Evolutionary conservation across 2,329 filamentous ascomycete species (phyloP).

Genomic region (Neoscytalidium dimidiatum): DNA sequence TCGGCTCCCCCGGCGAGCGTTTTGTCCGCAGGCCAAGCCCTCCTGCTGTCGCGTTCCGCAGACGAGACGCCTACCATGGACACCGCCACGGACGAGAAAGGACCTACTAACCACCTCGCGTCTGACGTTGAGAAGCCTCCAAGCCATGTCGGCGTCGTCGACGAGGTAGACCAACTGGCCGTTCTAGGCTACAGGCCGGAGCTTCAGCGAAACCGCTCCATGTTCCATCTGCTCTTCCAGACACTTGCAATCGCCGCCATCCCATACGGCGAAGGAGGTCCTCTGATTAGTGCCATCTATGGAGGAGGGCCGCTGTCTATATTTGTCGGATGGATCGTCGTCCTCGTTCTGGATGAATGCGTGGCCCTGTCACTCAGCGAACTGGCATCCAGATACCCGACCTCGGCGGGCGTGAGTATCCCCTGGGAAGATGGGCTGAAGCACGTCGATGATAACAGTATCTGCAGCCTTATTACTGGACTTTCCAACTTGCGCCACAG

Average conservation of each 20-base stretch:
- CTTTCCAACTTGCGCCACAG: conserved; percentile 43
- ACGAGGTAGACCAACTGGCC: conserved; percentile 37
- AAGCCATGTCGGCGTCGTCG: not conserved
- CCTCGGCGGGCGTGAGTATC: conserved; percentile 33
- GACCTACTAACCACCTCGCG: not conserved
- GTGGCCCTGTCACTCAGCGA: conserved; percentile 32
- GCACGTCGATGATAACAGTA: not conserved
- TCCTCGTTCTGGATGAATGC: conserved; percentile 21
- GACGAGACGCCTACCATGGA: not conserved
- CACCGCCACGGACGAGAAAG: not conserved
- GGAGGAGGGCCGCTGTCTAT: conserved; percentile 46
- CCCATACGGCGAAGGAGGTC: conserved; percentile 52
- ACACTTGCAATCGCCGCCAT: conserved; percentile 63
- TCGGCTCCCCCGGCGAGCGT: not conserved
- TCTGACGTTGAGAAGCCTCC: not conserved
- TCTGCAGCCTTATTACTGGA: conserved; percentile 34
- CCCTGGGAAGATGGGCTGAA: not conserved
- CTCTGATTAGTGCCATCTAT: conserved; percentile 45
- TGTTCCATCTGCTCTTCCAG: conserved; percentile 63
- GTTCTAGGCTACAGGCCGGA: conserved; percentile 61
- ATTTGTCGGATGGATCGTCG: conserved; percentile 37
- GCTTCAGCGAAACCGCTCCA: conserved; percentile 59
- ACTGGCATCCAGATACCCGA: conserved; percentile 39
- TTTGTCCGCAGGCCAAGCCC: not conserved
- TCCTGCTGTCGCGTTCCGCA: not conserved